phyloP scores from a whole-genome alignment of 2,329 filamentous ascomycete genomes.

The Scorias spongiosa region DNA sequence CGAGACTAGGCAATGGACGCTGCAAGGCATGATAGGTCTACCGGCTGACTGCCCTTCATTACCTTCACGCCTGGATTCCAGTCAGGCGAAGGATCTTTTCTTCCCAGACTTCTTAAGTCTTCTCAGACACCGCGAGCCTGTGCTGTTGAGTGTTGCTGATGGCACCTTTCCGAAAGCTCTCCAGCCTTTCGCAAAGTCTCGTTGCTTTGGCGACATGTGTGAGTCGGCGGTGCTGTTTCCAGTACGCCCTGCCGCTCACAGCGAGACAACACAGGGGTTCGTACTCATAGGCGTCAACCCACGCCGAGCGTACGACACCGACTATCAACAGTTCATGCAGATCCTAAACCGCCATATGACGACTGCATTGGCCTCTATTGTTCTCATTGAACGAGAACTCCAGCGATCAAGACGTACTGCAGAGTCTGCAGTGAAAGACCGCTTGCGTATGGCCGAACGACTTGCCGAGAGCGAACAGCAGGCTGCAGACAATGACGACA shows the following conservation, averaged over 20 bases:
- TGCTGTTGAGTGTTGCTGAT: conserved; percentile 7
- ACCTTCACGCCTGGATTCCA: not conserved
- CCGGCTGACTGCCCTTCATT: not conserved
- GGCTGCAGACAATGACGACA: conserved; percentile 14
- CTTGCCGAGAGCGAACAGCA: conserved; percentile 11
- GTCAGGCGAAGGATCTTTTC: not conserved
- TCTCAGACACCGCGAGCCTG: not conserved
- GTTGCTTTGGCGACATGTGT: conserved; percentile 20
- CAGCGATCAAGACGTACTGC: not conserved
- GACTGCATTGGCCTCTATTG: conserved; percentile 14
- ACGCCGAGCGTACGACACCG: conserved; percentile 17
- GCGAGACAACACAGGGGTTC: conserved; percentile 7
- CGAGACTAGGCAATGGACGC: not conserved
- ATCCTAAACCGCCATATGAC: conserved; percentile 16
- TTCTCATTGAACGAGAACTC: conserved; percentile 10
- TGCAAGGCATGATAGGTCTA: not conserved
- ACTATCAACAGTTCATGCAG: conserved; percentile 19
- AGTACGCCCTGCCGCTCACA: conserved; percentile 10
- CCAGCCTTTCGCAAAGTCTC: conserved; percentile 13
- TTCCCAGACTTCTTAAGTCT: not conserved
- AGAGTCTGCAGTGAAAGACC: conserved; percentile 12
- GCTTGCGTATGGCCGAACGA: conserved; percentile 7
- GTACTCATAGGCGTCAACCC: conserved; percentile 22
- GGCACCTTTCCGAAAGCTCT: conserved; percentile 7
- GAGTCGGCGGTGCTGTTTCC: conserved; percentile 19